A percentile compares a stretch with the other conserved stretches of the same genome.
Conservation (phyloP, 2,329 filamentous ascomycete genomes). For the Pezicula neosporulosa region DNA sequence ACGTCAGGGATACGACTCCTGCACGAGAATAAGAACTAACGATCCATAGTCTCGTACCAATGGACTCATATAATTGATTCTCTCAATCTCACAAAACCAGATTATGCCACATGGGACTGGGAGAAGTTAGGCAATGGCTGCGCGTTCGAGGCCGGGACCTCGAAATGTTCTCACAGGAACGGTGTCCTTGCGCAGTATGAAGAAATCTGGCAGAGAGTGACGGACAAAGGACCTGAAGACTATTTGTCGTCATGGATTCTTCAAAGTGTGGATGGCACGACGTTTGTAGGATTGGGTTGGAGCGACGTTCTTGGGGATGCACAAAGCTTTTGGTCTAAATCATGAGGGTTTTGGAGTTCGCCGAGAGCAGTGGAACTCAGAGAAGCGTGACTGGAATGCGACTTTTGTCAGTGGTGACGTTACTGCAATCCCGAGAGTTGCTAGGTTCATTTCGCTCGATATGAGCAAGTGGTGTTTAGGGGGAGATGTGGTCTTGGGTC, state of each 20-base stretch:
- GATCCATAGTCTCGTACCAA: slow-evolving; percentile 24
- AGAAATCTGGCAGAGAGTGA: slow-evolving; percentile 4
- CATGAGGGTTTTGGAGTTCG: neutral
- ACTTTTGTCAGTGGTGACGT: neutral
- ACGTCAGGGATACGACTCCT: slow-evolving; percentile 20
- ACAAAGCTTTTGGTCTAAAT: neutral
- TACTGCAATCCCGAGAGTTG: neutral
- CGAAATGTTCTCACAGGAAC: slow-evolving; percentile 31
- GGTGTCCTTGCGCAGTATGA: slow-evolving; percentile 21
- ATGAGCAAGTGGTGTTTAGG: too few relatives aligned
- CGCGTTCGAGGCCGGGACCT: slow-evolving; percentile 32
- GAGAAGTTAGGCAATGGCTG: slow-evolving; percentile 32
- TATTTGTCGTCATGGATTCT: slow-evolving; percentile 6
- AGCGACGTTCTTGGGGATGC: slow-evolving; percentile 1
- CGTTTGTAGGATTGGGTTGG: neutral
- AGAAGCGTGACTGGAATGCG: neutral
- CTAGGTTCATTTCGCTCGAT: neutral
- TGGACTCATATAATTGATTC: slow-evolving; percentile 36
- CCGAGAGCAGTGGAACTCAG: neutral
- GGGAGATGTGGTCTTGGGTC: too few relatives aligned
- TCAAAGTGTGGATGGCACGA: slow-evolving; percentile 2
- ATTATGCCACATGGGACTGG: slow-evolving; percentile 32
- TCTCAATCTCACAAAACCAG: slow-evolving; percentile 27
- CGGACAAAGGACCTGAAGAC: slow-evolving; percentile 1
- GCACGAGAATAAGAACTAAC: neutral